phyloP scores from a whole-genome alignment of 305 asterid genomes.

The Ajuga reptans region DNA sequence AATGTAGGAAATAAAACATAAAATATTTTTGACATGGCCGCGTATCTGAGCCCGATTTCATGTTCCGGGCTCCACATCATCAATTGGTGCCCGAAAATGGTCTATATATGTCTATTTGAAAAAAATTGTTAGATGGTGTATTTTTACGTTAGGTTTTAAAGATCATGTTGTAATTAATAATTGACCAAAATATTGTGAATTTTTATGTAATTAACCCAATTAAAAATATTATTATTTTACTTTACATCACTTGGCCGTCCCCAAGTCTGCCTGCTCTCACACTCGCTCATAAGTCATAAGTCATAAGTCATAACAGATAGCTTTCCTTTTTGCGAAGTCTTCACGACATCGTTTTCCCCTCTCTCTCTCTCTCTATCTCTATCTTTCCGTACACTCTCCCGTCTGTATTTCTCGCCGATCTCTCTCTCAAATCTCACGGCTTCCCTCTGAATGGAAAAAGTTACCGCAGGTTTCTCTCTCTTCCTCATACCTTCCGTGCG shows the following conservation, averaged over 20 bases:
- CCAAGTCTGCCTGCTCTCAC: background rate
- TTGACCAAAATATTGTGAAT: too few species aligned
- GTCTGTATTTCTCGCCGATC: slow-evolving; percentile 14
- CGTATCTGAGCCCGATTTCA: too few species aligned
- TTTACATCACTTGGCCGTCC: background rate
- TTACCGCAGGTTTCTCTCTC: slow-evolving; percentile 20
- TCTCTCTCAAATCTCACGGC: slow-evolving; percentile 4
- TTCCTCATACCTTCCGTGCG: background rate
- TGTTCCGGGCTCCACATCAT: too few species aligned
- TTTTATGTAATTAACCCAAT: too few species aligned
- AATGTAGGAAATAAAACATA: too few species aligned
- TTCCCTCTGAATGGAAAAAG: slow-evolving; percentile 9
- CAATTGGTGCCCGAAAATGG: too few species aligned
- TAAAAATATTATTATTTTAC: background rate
- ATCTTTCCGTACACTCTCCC: slow-evolving; percentile 11
- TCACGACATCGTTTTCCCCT: slow-evolving; percentile 31
- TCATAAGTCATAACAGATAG: slow-evolving; percentile 7
- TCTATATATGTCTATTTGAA: too few species aligned
- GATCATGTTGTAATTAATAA: too few species aligned
- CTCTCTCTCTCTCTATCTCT: slow-evolving; percentile 8
- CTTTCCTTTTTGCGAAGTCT: slow-evolving; percentile 15
- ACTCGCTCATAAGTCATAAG: background rate
- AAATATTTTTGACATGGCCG: too few species aligned
- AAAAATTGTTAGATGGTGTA: too few species aligned
- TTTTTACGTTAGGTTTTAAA: too few species aligned